Conservation (phyloP, 2,329 filamentous ascomycete species). For the Pseudopithomyces chartarum region DNA sequence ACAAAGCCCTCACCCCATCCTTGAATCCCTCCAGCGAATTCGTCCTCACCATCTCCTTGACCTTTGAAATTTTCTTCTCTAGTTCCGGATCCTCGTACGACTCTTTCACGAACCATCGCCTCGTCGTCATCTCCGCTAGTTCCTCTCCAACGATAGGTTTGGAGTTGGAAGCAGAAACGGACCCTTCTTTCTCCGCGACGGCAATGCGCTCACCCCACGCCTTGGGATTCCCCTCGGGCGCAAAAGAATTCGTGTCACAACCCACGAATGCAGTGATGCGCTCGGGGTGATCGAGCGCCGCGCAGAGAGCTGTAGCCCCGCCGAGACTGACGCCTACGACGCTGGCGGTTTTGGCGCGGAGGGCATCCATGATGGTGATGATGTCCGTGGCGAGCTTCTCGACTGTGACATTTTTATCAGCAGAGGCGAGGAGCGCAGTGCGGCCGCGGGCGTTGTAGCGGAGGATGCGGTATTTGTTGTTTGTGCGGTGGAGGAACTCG, state of each 20-base stretch:
- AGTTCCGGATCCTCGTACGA: constrained; percentile 60
- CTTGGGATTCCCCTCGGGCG: constrained; percentile 73
- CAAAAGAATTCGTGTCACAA: constrained; percentile 78
- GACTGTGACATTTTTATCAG: constrained; percentile 56
- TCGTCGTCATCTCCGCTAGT: constrained; percentile 72
- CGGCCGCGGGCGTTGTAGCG: constrained; percentile 80
- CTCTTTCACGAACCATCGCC: constrained; percentile 72
- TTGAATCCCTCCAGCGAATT: constrained; percentile 75
- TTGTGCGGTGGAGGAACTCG: constrained; percentile 58
- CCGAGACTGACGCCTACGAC: constrained; percentile 81
- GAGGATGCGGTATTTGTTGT: constrained; percentile 72
- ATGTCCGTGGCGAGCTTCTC: constrained; percentile 73
- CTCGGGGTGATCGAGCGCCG: constrained; percentile 68
- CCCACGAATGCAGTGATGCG: constrained; percentile 67
- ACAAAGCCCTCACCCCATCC: constrained; percentile 71
- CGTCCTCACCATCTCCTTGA: constrained; percentile 69
- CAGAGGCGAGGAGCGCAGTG: constrained; percentile 49
- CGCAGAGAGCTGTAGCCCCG: constrained; percentile 76
- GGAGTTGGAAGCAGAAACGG: constrained; percentile 36
- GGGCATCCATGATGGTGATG: constrained; percentile 66
- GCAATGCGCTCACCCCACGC: constrained; percentile 80
- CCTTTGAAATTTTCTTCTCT: constrained; percentile 59
- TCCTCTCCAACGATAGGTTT: constrained; percentile 64
- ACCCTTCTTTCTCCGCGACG: constrained; percentile 64
- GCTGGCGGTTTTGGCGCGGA: constrained; percentile 69